A percentile compares a stretch with the other conserved stretches of the same genome.
These are phyloP conservation scores for Saraca asoca DNA, from an alignment of 331 rosid genomes.

Conservation along the genomic window DNA sequence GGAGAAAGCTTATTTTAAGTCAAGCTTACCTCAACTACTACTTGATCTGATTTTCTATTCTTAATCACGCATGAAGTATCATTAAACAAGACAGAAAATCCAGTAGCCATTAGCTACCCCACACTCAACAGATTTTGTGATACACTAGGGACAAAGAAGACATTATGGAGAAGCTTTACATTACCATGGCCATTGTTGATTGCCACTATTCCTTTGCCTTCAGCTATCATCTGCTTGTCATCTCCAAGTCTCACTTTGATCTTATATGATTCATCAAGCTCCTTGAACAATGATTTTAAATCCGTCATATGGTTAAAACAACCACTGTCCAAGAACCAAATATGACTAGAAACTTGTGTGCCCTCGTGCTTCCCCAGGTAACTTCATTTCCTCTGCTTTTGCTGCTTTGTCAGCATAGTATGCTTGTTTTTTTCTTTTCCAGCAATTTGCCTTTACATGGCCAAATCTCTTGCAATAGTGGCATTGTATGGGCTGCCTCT, in stretches of 20 bases:
- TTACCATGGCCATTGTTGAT: no score
- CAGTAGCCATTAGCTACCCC: background rate
- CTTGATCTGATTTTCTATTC: background rate
- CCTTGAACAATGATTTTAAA: background rate
- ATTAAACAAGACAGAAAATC: background rate
- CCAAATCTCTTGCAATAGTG: background rate
- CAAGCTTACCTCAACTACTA: background rate
- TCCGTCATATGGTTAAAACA: constrained; percentile 13
- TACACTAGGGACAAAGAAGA: background rate
- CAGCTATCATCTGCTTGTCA: no score
- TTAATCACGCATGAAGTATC: background rate
- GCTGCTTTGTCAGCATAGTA: background rate
- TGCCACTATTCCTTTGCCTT: no score
- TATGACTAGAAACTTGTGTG: background rate
- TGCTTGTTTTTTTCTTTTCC: background rate
- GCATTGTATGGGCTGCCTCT: background rate
- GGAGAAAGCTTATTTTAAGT: background rate
- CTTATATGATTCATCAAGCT: background rate
- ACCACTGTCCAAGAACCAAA: constrained; percentile 7
- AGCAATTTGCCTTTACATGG: background rate
- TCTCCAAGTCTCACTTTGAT: background rate
- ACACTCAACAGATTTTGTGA: background rate
- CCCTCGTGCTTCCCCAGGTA: background rate
- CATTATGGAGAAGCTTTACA: no score
- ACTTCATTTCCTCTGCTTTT: no score